Evolutionary conservation across 768 basidiomycete species (phyloP).

Genomic region (Rhizopogon vinicolor): DNA sequence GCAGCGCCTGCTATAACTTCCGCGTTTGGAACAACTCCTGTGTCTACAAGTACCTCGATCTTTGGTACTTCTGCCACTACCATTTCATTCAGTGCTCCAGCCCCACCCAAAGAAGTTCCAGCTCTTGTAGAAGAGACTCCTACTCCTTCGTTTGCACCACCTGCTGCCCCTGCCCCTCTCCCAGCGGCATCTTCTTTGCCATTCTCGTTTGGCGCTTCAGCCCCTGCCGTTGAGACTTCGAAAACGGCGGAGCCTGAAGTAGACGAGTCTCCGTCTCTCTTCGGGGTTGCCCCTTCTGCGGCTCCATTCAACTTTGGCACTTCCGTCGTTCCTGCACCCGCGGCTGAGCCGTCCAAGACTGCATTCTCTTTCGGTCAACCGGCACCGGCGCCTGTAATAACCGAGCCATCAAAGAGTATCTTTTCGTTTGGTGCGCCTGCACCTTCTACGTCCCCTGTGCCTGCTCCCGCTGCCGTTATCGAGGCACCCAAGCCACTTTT

Average conservation of each 20-base stretch:
- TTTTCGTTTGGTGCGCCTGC: constrained; percentile 29
- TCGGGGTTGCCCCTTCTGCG: constrained; percentile 2
- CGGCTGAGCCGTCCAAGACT: not conserved
- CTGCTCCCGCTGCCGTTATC: constrained; percentile 9
- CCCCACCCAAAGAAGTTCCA: not conserved
- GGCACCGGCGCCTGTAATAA: constrained; percentile 6
- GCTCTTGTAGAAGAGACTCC: constrained; percentile 15
- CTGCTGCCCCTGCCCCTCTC: constrained; percentile 5
- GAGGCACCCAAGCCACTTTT: constrained; percentile 43
- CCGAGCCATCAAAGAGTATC: constrained; percentile 26
- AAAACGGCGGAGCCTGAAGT: constrained; percentile 6
- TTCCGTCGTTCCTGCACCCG: not conserved
- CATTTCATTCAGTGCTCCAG: constrained; percentile 7
- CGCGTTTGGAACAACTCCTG: constrained; percentile 2
- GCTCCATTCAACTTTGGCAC: constrained; percentile 3
- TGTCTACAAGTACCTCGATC: constrained; percentile 4
- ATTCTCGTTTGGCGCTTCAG: constrained; percentile 25
- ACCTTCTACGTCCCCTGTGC: constrained; percentile 3
- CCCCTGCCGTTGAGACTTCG: constrained; percentile 5
- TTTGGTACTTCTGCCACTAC: constrained; percentile 7
- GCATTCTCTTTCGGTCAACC: constrained; percentile 26
- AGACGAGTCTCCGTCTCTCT: not conserved
- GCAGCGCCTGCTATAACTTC: constrained; percentile 3
- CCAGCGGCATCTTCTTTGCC: constrained; percentile 8
- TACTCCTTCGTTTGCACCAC: constrained; percentile 3